Evolutionary conservation across 495 filamentous ascomycete genomes (phyloP), one percentile per base, ranked within the genome.

Genomic region (Xylona heveae): DNA sequence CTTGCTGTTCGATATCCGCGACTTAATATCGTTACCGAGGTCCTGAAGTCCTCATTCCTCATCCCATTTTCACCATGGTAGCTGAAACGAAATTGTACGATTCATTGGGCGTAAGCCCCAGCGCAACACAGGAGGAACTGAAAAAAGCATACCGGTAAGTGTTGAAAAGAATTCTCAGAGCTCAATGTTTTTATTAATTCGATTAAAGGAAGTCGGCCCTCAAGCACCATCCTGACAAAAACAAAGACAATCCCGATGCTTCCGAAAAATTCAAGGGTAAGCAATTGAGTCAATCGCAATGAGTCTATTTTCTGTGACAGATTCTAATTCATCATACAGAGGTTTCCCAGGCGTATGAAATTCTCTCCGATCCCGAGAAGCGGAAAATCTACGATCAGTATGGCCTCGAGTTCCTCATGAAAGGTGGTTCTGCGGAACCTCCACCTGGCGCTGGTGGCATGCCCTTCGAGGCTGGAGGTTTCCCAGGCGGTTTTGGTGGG

Each of bases 221-320:
- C 48, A 94, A 92, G 59, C 73, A 70, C 47, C 88, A 97, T 47
- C 88, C 88, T 0, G 88, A 97, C 53, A 95, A 95, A 62, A 95
- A 95, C 59, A 85, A 83, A 49, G 75, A 90, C 52, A 79, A 88
- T 42, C 74, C 82, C 12, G 48, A 64, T 12, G 76, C 82, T 15
- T 57, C 69, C 33, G 85, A 95, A 41, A 90, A 79, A 45, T 97
- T 97, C 44, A 59, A 59, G 19, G 34, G 38, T 39, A 26, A 24
- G n/a, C 6, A 10, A 8, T 21, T 16, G 6, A 2, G 23, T 8
- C 23, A 21, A 17, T 4, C 10, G 21, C n/a, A n/a, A n/a, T n/a
- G n/a, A n/a, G n/a, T n/a, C n/a, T n/a, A n/a, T n/a, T n/a, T n/a
- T n/a, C n/a, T n/a, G n/a, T n/a, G n/a, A n/a, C n/a, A n/a, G n/a